Evolutionary conservation across 129 eudicot species (phyloP), one percentile per base, ranked within the genome.

Genomic region (Sambucus nigra): DNA sequence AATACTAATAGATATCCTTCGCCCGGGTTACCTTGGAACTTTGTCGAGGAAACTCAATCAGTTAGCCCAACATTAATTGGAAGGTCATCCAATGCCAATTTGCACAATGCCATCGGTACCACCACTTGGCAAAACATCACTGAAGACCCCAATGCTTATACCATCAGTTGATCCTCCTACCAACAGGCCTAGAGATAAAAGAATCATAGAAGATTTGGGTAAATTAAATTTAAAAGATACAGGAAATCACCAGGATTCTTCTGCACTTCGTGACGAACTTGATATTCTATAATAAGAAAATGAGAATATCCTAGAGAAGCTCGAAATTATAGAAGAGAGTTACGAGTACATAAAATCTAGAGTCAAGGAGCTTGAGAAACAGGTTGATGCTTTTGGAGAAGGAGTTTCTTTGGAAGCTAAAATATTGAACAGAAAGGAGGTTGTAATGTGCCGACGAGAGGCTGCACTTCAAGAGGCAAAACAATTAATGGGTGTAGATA

Each of bases 201-300:
- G 94, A 54, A 74, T 91, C 73, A 69, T 71, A 29, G 51, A 79
- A 26, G 89, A 82, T 58, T 44, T 66, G 25, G 78, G 81, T 25
- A 73, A 79, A 60, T 41, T 59, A 13, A 79, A 85, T 66, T 44
- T 66, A 28, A 91, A 79, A 74, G 75, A 31, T 65, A 59, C 40
- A 23, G 80, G 82, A 67, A 79, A 85, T 67, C 89, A 79, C 47
- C 84, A 75, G 51, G 99, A 80, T 45, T 77, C 94, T 60, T 91
- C 94, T 69, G 94, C 86, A 27, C 89, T 91, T 47, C 84, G 79
- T 41, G 99, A 91, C 62, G 95, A 91, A 77, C 87, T 91, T 51
- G 99, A 91, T 69, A 82, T 91, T 86, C 82, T 91, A 54, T 94
- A 91, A 71, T 95, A 86, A 63, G 99, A 91, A 61, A 91, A 91